Base-by-base conservation (phyloP, 176 grass and related monocot genomes). In the Avena atlantica region DNA sequence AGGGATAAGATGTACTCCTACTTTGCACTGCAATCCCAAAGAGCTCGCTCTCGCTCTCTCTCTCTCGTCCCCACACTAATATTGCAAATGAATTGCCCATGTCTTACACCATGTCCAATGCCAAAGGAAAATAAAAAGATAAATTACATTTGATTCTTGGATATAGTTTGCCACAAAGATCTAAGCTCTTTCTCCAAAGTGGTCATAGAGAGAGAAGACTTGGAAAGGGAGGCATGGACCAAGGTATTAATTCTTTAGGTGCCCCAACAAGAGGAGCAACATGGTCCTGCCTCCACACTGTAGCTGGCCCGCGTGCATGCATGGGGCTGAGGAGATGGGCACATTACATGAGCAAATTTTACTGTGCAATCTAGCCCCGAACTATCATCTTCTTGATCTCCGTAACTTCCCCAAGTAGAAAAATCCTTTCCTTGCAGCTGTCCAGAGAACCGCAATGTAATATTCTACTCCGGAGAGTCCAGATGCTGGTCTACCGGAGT, bases 231-330 rank as follows among this genome's bases (percentile, higher is more conserved):
- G 40, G 17, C n/a, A 80, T 76, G 81, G 85, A 81, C 85, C 69
- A 79, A 29, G 23, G 25, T 17, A 53, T 83, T 70, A 77, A 77
- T 51, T 87, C 44, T 51, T 84, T 80, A 69, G 81, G 79, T 74
- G 69, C 58, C 74, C 85, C 86, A 68, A 70, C 77, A 81, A 61
- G 19, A 84, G 51, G 86, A 84, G 85, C 85, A 91, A 84, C 13
- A 81, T 88, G 89, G 89, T 81, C 85, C 89, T 79, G 62, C 20
- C 64, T 83, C 61, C 16, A 78, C 27, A 78, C 76, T 74, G 76
- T 74, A 79, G 66, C 59, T 15, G 4, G 23, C 8, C 47, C 50
- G 73, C 73, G 15, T 76, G 73, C 48, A 29, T 87, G 79, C 64
- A 74, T 72, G 84, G 70, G 78, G 57, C 24, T 37, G 89, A 87